A percentile compares a stretch with the other conserved stretches of the same genome.
phyloP scores from a whole-genome alignment of 169 alveolate genomes.

The Plasmodium vinckei region DNA sequence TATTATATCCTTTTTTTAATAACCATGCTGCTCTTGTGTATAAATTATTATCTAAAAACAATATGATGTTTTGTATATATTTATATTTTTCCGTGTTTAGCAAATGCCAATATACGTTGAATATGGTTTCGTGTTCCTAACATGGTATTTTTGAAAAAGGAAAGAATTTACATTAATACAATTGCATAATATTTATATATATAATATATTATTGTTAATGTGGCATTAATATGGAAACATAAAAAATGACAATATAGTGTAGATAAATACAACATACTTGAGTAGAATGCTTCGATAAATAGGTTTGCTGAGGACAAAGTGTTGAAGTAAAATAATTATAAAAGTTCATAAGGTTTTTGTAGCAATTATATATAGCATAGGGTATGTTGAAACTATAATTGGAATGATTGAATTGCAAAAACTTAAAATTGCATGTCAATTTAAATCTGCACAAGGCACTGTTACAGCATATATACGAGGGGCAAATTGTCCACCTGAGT shows the following conservation, averaged over 20 bases:
- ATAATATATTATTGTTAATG: background rate
- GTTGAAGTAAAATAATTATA: conserved; percentile 64
- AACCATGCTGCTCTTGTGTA: conserved; percentile 72
- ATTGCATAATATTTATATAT: background rate
- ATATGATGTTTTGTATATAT: conserved; percentile 61
- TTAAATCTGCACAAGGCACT: conserved; percentile 70
- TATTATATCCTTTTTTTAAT: conserved; percentile 54
- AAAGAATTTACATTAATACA: background rate
- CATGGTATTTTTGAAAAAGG: background rate
- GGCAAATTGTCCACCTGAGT: conserved; percentile 71
- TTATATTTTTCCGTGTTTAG: conserved; percentile 55
- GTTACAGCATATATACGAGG: conserved; percentile 68
- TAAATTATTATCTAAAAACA: conserved; percentile 61
- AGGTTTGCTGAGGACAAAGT: conserved; percentile 64
- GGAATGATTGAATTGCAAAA: conserved; percentile 55
- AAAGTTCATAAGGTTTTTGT: conserved; percentile 66
- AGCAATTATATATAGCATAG: conserved; percentile 52
- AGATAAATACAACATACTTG: conserved; percentile 23
- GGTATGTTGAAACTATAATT: conserved; percentile 52
- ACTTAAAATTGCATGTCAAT: conserved; percentile 61
- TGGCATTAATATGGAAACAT: conserved; percentile 12
- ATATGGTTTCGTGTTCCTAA: conserved; percentile 68
- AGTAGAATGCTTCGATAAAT: conserved; percentile 61
- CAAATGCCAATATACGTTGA: conserved; percentile 67
- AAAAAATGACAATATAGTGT: background rate